phyloP scores from a whole-genome alignment of 2,329 filamentous ascomycete species.

The Arachnopeziza araneosa region DNA sequence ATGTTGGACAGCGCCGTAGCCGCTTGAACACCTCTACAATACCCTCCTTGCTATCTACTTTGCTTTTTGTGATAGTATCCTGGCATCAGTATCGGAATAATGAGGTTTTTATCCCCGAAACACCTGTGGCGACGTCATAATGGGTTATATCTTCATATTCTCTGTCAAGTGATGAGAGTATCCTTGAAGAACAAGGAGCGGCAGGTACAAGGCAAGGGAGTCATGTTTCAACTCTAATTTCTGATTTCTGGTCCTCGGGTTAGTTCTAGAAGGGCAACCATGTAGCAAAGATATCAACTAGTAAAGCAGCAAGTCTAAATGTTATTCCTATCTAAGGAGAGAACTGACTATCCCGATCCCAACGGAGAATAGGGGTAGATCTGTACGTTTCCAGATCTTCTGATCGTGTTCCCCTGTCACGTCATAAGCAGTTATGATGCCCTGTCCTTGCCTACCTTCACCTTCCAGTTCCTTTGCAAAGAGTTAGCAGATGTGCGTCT shows the following conservation, averaged over 20 bases:
- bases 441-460: constrained; percentile 69
- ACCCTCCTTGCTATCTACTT: no score
- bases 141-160: no score
- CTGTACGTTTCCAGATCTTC: neutral
- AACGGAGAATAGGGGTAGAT: neutral
- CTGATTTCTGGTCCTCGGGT: neutral
- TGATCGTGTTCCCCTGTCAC: neutral
- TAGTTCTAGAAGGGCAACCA: neutral
- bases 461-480: constrained; percentile 61
- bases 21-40: no score
- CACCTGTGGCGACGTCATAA: no score
- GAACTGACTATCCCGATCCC: neutral
- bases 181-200: neutral
- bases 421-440: constrained; percentile 42
- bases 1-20: no score
- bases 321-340: neutral
- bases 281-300: neutral
- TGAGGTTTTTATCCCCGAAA: no score
- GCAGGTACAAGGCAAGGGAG: neutral
- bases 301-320: constrained; percentile 1
- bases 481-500: constrained; percentile 43
- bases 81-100: no score
- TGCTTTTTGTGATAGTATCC: no score
- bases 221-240: neutral
- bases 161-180: no score